Conservation (phyloP, 2,329 filamentous ascomycete species). For the Alternaria panax region DNA sequence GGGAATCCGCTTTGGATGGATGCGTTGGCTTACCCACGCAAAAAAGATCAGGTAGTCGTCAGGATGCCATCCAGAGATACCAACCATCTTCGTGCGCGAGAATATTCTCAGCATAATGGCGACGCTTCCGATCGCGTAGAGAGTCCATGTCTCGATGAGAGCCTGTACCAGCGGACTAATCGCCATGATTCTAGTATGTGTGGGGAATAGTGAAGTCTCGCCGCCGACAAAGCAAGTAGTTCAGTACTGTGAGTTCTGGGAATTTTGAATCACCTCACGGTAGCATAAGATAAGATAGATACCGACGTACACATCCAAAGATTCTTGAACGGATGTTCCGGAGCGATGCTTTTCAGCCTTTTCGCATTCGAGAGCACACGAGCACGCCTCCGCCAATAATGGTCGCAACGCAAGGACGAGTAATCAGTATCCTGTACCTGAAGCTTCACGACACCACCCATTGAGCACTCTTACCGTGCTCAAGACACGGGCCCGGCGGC, state of each 20-base stretch:
- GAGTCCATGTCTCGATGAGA: conserved; percentile 46
- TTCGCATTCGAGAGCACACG: background rate
- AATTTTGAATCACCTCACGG: background rate
- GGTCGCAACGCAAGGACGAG: background rate
- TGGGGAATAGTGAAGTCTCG: background rate
- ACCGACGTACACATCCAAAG: background rate
- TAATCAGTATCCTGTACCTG: background rate
- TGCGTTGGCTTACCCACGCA: conserved; percentile 32
- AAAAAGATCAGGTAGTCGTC: conserved; percentile 49
- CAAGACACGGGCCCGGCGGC: background rate
- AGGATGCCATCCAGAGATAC: conserved; percentile 39
- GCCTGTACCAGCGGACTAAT: conserved; percentile 11
- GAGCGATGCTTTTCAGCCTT: background rate
- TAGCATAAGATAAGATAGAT: background rate
- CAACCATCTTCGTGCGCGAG: conserved; percentile 46
- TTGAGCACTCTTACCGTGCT: background rate
- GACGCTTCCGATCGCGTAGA: conserved; percentile 45
- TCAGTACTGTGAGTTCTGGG: background rate
- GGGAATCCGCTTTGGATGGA: background rate
- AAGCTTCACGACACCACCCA: background rate
- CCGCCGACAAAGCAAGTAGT: background rate
- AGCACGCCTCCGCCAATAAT: background rate
- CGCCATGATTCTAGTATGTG: conserved; percentile 9
- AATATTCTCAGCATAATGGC: conserved; percentile 23
- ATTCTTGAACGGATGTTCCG: background rate